Base-by-base conservation (phyloP, 1,139 yeast genomes). In the Yarrowia galli region DNA sequence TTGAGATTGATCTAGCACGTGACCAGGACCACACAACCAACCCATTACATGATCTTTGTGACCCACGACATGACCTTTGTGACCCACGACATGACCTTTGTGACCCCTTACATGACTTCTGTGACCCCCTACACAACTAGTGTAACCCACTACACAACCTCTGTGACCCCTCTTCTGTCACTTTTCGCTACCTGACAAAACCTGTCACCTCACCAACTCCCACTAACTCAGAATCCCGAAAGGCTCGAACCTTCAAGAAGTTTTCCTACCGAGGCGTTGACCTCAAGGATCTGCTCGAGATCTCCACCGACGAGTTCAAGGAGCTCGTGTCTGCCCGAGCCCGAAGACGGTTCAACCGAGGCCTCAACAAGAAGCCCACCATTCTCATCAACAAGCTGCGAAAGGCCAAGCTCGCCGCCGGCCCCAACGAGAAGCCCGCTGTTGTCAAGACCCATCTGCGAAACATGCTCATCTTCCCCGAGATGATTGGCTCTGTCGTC, bases 231-330 rank as follows among this genome's bases (percentile, higher is more conserved):
- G 79, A 78, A 70, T 70, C 72, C 70, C 75, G 77, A 86, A 84
- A 80, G 88, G 87, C 86, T 91, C 89, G 89, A 91, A 88, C 92
- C 83, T 92, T 93, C 90, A 92, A 90, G 89, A 87, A 97, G 87
- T 93, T 93, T 91, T 88, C 97, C 79, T 95, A 87, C 97, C 93
- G 96, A 85, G 99, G 99, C 84, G 97, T 95, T 81, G 98, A 93
- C 83, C 91, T 96, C 81, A 89, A 89, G 81, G 92, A 95, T 81
- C 89, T 96, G 82, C 87, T 93, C 82, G 96, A 90, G 84, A 85
- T 95, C 88, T 87, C 93, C 83, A 91, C 93, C 78, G 98, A 93
- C 86, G 98, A 95, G 81, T 93, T 96, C 85, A 89, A 96, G 84
- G 89, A 92, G 84, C 87, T 95, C 81, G 92, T 97, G 81, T 92